phyloP scores from a whole-genome alignment of 2,329 filamentous ascomycete genomes.

The Fusarium devonianum region DNA sequence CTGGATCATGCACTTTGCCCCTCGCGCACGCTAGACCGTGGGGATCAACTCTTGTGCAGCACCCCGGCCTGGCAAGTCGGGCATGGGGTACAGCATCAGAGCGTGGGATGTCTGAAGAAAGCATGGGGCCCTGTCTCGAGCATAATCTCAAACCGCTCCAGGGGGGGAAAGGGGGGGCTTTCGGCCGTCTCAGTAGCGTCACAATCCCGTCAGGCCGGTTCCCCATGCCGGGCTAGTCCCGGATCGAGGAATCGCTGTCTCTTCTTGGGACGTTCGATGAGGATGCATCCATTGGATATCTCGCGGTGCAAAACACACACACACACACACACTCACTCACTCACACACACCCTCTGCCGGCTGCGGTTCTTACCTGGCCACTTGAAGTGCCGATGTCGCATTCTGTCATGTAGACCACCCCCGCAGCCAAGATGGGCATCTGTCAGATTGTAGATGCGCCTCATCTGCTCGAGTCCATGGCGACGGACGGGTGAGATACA shows the following conservation, averaged over 20 bases:
- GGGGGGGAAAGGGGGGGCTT: too few species aligned
- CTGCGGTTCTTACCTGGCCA: constrained; percentile 6
- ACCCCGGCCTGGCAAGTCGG: constrained; percentile 18
- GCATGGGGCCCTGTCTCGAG: constrained; percentile 3
- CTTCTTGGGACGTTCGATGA: constrained; percentile 9
- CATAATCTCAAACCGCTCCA: constrained; percentile 11
- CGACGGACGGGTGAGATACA: neutral
- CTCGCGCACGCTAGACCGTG: constrained; percentile 3
- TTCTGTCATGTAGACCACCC: constrained; percentile 18
- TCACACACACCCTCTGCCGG: constrained; percentile 15
- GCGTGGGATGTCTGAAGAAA: constrained; percentile 21
- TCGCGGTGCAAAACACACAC: neutral
- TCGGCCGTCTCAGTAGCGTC: constrained; percentile 4
- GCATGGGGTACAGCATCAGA: neutral
- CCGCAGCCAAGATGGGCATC: constrained; percentile 20
- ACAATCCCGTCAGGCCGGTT: constrained; percentile 30
- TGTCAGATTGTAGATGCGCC: constrained; percentile 14
- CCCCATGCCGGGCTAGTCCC: constrained; percentile 1
- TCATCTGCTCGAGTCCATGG: constrained; percentile 12
- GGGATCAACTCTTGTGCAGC: too few species aligned
- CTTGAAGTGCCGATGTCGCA: constrained; percentile 35
- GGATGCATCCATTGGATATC: constrained; percentile 8
- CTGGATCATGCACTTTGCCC: constrained; percentile 28
- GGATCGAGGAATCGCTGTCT: constrained; percentile 2
- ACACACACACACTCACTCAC: too few species aligned